Evolutionary conservation across 2,329 filamentous ascomycete genomes (phyloP).

Genomic region (Neopestalotiopsis sp.): DNA sequence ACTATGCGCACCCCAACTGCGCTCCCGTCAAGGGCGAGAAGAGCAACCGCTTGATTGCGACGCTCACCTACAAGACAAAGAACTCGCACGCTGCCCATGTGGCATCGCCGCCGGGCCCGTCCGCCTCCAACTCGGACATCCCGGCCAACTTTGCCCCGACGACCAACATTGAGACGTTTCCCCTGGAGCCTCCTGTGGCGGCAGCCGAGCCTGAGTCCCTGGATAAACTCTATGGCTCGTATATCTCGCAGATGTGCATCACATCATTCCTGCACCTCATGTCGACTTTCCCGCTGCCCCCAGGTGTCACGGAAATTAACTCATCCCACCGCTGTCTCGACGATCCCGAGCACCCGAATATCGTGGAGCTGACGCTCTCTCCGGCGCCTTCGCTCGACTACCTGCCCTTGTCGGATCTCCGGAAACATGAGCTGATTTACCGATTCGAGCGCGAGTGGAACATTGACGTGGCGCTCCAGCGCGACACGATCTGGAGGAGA

Average conservation of each 20-base stretch:
- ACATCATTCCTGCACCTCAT: slow-evolving; percentile 71
- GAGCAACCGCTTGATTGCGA: slow-evolving; percentile 63
- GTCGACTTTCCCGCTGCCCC: slow-evolving; percentile 63
- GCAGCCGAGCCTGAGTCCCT: slow-evolving; percentile 61
- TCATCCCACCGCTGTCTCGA: slow-evolving; percentile 72
- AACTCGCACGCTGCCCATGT: slow-evolving; percentile 36
- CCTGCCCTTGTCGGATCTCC: slow-evolving; percentile 70
- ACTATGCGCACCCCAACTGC: slow-evolving; percentile 68
- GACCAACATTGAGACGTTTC: slow-evolving; percentile 62
- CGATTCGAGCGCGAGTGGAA: slow-evolving; percentile 89
- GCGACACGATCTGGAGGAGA: slow-evolving; percentile 74
- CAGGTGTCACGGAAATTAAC: slow-evolving; percentile 56
- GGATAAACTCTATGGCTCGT: slow-evolving; percentile 70
- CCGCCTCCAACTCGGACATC: slow-evolving; percentile 46
- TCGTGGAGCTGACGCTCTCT: slow-evolving; percentile 70
- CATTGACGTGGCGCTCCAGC: slow-evolving; percentile 81
- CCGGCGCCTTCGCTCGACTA: slow-evolving; percentile 67
- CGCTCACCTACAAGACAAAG: slow-evolving; percentile 65
- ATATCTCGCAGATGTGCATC: slow-evolving; percentile 69
- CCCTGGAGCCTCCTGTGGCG: slow-evolving; percentile 61
- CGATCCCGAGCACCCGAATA: slow-evolving; percentile 60
- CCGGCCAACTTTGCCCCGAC: slow-evolving; percentile 65
- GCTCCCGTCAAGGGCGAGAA: slow-evolving; percentile 54
- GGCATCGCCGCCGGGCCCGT: slow-evolving; percentile 41
- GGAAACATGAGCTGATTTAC: slow-evolving; percentile 82